These are phyloP conservation scores for Cryptosporidium andersoni DNA, from an alignment of 169 alveolate genomes.

Conservation along the genomic window DNA sequence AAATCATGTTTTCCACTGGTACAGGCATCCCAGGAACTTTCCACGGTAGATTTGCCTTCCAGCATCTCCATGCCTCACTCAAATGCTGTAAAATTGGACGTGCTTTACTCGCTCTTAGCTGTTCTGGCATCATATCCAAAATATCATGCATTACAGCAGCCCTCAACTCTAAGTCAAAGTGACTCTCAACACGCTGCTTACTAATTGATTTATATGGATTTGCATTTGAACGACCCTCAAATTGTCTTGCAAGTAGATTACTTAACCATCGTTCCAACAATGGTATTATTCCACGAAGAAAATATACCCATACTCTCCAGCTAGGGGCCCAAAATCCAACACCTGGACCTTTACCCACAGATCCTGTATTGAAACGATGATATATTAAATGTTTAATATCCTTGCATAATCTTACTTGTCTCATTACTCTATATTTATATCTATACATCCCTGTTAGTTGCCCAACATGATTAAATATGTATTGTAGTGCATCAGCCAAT, in stretches of 20 bases:
- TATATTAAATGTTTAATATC: constrained; percentile 99
- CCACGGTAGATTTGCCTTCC: constrained; percentile 99
- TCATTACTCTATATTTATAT: constrained; percentile 99
- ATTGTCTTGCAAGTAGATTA: constrained; percentile 96
- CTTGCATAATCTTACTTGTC: constrained; percentile 99
- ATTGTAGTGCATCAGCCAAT: constrained; percentile 99
- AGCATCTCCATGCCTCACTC: constrained; percentile 99
- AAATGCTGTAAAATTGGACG: constrained; percentile 98
- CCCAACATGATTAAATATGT: constrained; percentile 99
- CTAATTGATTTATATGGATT: constrained; percentile 99
- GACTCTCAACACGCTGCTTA: constrained; percentile 99
- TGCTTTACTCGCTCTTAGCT: constrained; percentile 97
- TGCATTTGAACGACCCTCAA: constrained; percentile 98
- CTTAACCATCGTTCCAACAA: constrained; percentile 99
- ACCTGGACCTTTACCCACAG: constrained; percentile 99
- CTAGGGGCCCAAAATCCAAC: constrained; percentile 99
- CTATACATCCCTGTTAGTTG: constrained; percentile 99
- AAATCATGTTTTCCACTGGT: constrained; percentile 98
- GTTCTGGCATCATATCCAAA: constrained; percentile 99
- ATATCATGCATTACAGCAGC: constrained; percentile 99
- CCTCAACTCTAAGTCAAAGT: constrained; percentile 98
- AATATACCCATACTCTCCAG: constrained; percentile 99
- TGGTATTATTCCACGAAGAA: constrained; percentile 98
- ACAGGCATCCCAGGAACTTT: constrained; percentile 99
- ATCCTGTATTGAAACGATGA: constrained; percentile 99